Evolutionary conservation across 2,329 filamentous ascomycete species (phyloP), one percentile per base, ranked within the genome.

Genomic region (Nemania serpens): DNA sequence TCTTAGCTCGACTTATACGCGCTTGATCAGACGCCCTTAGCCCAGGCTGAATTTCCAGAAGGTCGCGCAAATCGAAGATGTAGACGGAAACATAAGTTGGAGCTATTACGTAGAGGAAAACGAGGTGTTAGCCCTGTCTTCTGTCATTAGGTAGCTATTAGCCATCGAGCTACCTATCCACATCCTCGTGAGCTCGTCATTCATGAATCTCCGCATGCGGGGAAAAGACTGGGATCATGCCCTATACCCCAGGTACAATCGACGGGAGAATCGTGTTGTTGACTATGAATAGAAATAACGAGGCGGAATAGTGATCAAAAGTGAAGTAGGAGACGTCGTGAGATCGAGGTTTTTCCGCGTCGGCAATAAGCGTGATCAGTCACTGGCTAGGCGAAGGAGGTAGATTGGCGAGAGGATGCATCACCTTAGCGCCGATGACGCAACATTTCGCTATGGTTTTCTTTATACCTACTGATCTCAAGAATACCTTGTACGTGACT

Each of bases 341-440:
- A 29, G 25, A 29, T 29, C 25, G n/a, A 29, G 4, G 7, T 29
- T 29, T 7, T 29, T 7, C 7, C 25, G 25, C 25, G 25, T 39
- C 36, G 36, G 36, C 11, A 10, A 13, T 10, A 39, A 39, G 11
- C 15, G 4, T 12, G 3, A 39, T 39, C 11, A 39, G 2, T 39
- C 36, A 39, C 36, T 10, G 36, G 11, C 15, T 20, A 3, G 41
- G 41, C 41, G 2, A 20, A 56, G 50, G 36, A 39, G 45, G 15
- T 5, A n/a, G 36, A 39, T 39, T 5, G 36, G 34, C 12, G 18
- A 25, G 33, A 54, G 22, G 17, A 29, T 39, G 45, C 51, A 42
- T 50, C 58, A 59, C 29, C 29, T 50, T 56, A 63, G 60, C 48
- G 58, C 5, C n/a, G 33, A 63, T 63, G 60, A 34, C 48, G 53